Percentiles rank a stretch among this genome's conserved stretches.
Conservation (phyloP, 2,329 filamentous ascomycete species). For the Cercospora sojina region DNA sequence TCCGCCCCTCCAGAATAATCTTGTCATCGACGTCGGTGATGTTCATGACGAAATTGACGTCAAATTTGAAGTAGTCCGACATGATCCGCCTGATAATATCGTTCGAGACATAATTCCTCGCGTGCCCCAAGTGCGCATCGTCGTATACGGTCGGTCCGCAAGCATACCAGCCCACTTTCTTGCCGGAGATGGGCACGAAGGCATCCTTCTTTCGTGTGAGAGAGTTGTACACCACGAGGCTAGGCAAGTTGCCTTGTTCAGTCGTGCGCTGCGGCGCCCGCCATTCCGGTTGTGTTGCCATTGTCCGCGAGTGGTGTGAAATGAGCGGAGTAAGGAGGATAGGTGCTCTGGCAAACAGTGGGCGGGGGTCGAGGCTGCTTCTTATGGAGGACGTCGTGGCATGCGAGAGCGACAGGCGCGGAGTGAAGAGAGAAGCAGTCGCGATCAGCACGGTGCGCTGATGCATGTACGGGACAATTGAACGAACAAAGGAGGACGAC, state of each 20-base stretch:
- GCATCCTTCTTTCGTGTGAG: slow-evolving; percentile 71
- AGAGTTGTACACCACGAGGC: slow-evolving; percentile 76
- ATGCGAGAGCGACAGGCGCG: background rate
- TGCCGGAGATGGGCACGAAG: slow-evolving; percentile 68
- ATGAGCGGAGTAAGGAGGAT: background rate
- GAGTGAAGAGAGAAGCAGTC: background rate
- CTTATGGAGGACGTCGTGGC: slow-evolving; percentile 2
- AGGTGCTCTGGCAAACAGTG: background rate
- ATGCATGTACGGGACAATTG: slow-evolving; percentile 7
- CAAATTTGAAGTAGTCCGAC: slow-evolving; percentile 77
- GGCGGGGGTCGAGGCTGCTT: background rate
- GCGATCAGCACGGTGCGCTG: background rate
- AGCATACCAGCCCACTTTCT: slow-evolving; percentile 79
- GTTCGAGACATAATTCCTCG: slow-evolving; percentile 85
- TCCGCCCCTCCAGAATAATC: slow-evolving; percentile 66
- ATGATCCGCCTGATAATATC: slow-evolving; percentile 84
- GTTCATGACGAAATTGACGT: slow-evolving; percentile 88
- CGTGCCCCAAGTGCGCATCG: slow-evolving; percentile 78
- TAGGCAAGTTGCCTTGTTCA: slow-evolving; percentile 43
- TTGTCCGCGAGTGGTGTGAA: slow-evolving; percentile 1
- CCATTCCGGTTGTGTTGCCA: slow-evolving; percentile 35
- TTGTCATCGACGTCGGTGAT: slow-evolving; percentile 73
- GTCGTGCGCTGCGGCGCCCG: slow-evolving; percentile 34
- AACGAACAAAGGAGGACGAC: slow-evolving; percentile 3
- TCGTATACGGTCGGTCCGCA: slow-evolving; percentile 83